Evolutionary conservation across 2,329 filamentous ascomycete species (phyloP), one percentile per base, ranked within the genome.

Genomic region (Aspergillus clavatus): DNA sequence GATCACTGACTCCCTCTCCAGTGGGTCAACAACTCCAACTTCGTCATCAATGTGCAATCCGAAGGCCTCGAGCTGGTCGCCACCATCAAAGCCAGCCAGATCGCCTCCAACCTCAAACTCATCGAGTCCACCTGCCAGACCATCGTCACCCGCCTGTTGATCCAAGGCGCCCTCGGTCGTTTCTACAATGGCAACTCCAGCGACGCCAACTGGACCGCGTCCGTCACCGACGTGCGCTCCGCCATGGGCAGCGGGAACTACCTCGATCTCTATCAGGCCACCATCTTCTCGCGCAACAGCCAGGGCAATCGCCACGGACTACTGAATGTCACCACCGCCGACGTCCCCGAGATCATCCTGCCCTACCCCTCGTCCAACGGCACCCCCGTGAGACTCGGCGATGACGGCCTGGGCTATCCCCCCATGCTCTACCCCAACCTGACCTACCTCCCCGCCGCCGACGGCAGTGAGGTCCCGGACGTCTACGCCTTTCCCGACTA

Each of bases 61-160:
- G 75, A 79, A 41, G 79, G 83, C 41, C 79, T 96, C 38, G 73
- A 82, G 21, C 75, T 95, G 50, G 88, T 88, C 1, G 90, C 90
- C 5, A 89, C 86, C 2, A 81, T 95, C 61, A 95, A 95, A 67
- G 85, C 89, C 16, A 83, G 86, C 23, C 85, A 91, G 61, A 78
- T 96, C 51, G 76, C 85, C 5, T 84, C 87, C 42, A 86, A 89
- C 62, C 78, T 96, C 44, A 76, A 87, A 41, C 77, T 95, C 41
- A 81, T 95, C 54, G 81, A 89, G 69, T 86, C 86, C 24, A 84
- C 82, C 47, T 86, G 83, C 60, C 75, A 77, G 44, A 84, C 85
- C 43, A 84, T 93, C 36, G 75, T 84, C 5, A 89, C 87, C 0
- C 72, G 79, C 28, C 62, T 80, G 7, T 56, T 78, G 11, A 72